phyloP scores from a whole-genome alignment of 1,139 yeast species.

The Meyerozyma carpophila region DNA sequence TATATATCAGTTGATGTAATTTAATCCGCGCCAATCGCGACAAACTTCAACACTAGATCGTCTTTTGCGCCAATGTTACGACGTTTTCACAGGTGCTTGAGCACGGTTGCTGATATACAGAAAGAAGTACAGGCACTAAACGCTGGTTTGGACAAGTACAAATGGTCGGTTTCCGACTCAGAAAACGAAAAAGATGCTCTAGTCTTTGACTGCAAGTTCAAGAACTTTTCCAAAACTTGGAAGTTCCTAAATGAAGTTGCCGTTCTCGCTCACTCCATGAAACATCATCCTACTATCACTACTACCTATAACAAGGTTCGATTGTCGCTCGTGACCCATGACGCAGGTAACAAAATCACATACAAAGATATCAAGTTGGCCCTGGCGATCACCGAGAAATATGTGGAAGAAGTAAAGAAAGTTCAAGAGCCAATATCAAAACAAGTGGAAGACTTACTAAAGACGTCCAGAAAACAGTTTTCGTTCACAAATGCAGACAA shows the following conservation, averaged over 20 bases:
- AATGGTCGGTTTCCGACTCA: background rate
- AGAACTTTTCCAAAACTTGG: conserved; percentile 59
- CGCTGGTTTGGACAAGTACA: background rate
- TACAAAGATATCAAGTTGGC: conserved; percentile 61
- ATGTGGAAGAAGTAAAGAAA: background rate
- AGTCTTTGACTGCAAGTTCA: conserved; percentile 33
- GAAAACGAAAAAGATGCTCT: conserved; percentile 4
- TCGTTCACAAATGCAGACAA: conserved; percentile 14
- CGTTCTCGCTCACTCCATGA: conserved; percentile 50
- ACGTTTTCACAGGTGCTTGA: background rate
- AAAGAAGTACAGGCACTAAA: background rate
- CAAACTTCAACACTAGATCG: background rate
- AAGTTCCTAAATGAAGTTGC: conserved; percentile 58
- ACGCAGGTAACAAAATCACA: conserved; percentile 48
- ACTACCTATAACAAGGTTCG: conserved; percentile 60
- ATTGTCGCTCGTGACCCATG: conserved; percentile 65
- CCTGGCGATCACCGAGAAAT: conserved; percentile 25
- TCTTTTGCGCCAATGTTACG: background rate
- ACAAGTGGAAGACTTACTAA: background rate
- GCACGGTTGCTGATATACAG: background rate
- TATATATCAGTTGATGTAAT: background rate
- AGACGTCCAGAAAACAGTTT: conserved; percentile 5
- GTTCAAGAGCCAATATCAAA: background rate
- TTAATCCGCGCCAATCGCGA: background rate
- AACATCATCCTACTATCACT: conserved; percentile 70